Conservation (phyloP, 164 flowering plant species). For the Dillenia suffruticosa region DNA sequence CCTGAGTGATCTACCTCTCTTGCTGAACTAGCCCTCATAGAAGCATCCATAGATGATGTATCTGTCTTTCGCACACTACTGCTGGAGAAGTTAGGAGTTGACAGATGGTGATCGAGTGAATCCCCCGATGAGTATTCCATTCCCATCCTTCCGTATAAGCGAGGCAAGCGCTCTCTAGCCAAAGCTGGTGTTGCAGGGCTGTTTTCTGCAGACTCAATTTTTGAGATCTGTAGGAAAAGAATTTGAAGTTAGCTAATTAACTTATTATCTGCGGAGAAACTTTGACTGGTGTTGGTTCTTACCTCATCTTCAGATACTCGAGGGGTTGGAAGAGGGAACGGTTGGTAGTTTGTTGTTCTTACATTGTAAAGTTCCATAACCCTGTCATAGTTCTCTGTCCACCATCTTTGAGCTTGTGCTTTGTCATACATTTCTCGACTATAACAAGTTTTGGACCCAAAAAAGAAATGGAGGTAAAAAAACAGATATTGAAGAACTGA, state of each 20-base stretch:
- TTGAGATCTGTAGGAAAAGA: conserved; percentile 42
- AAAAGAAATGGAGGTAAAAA: not conserved
- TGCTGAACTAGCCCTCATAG: conserved; percentile 75
- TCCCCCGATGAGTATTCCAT: conserved; percentile 79
- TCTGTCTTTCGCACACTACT: conserved; percentile 77
- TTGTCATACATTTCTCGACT: conserved; percentile 97
- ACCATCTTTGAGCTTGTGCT: conserved; percentile 99
- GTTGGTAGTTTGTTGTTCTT: conserved; percentile 65
- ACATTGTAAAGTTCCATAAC: conserved; percentile 98
- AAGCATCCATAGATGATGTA: conserved; percentile 75
- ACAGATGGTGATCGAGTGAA: conserved; percentile 72
- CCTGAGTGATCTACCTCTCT: conserved; percentile 79
- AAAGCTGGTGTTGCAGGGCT: conserved; percentile 89
- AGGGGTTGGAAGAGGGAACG: conserved; percentile 67
- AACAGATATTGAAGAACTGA: no score
- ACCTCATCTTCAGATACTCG: conserved; percentile 88
- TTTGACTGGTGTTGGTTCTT: not conserved
- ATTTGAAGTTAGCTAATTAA: no score
- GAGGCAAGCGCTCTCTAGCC: conserved; percentile 61
- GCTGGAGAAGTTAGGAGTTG: conserved; percentile 85
- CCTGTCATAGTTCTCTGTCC: conserved; percentile 94
- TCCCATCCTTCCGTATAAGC: conserved; percentile 50
- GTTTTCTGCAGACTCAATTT: conserved; percentile 61
- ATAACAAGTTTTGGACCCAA: conserved; percentile 9
- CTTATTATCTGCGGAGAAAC: no score